These are phyloP conservation scores for Marasmius sp. DNA, from an alignment of 1,284 basidiomycete genomes.

Conservation along the genomic window DNA sequence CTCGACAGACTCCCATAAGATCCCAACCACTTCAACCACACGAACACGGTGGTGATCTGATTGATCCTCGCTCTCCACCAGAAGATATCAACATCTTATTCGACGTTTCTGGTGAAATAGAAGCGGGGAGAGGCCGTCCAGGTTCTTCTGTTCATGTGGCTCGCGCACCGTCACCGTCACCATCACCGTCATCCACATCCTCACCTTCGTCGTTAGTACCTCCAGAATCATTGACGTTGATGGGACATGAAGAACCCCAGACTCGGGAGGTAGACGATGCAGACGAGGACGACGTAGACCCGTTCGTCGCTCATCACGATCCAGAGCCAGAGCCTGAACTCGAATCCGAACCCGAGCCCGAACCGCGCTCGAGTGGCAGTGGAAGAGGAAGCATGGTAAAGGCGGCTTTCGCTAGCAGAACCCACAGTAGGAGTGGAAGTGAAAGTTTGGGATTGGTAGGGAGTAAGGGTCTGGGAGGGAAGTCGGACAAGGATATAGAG, in stretches of 20 bases:
- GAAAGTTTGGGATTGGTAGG: slow-evolving; percentile 5
- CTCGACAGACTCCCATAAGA: background rate
- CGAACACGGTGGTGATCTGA: background rate
- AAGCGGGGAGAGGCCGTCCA: background rate
- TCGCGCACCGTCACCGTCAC: background rate
- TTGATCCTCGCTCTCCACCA: background rate
- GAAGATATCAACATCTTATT: background rate
- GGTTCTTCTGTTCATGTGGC: background rate
- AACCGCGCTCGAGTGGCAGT: slow-evolving; percentile 40
- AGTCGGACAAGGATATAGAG: slow-evolving; percentile 23
- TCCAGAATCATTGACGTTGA: background rate
- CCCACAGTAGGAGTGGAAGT: background rate
- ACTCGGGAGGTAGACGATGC: slow-evolving; percentile 35
- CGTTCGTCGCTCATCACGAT: slow-evolving; percentile 32
- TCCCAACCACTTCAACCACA: background rate
- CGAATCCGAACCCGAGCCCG: slow-evolving; percentile 22
- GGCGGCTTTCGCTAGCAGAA: no score
- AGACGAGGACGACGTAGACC: slow-evolving; percentile 31
- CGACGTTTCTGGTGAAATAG: background rate
- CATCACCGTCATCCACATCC: background rate
- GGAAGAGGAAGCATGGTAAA: slow-evolving; percentile 22
- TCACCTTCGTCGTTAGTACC: slow-evolving; percentile 5
- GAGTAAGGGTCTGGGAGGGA: slow-evolving; percentile 14
- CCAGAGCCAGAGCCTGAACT: slow-evolving; percentile 4
- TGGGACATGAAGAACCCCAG: slow-evolving; percentile 34